Evolutionary conservation across 805 yeast genomes (phyloP).

Genomic region (Zygoascus ofunaensis): DNA sequence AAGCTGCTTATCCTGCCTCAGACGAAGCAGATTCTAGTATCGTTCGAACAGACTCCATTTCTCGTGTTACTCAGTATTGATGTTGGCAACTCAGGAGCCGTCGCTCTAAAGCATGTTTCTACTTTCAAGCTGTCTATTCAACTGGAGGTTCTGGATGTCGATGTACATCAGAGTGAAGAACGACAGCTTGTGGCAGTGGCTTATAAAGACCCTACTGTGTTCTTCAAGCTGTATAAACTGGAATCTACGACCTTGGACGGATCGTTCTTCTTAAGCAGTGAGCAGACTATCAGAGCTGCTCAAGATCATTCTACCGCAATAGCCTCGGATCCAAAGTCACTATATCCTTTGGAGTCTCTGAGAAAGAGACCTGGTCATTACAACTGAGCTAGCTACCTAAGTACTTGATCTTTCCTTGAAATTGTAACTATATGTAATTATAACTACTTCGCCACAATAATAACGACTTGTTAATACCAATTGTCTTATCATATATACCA

Average conservation of each 20-base stretch:
- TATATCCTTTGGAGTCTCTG: neutral
- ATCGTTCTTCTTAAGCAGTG: neutral
- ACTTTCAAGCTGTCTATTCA: neutral
- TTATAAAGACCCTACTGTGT: neutral
- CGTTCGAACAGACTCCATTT: slow-evolving; percentile 1
- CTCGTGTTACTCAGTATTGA: neutral
- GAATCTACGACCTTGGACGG: neutral
- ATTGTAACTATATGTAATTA: no score
- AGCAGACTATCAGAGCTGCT: neutral
- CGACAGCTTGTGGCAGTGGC: neutral
- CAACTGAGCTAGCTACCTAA: no score
- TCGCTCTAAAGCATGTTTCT: neutral
- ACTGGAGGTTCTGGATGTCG: neutral
- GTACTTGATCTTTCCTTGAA: no score
- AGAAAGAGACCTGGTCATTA: neutral
- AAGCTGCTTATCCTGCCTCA: slow-evolving; percentile 34
- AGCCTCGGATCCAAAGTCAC: neutral
- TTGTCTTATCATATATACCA: no score
- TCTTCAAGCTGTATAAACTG: neutral
- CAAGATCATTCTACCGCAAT: neutral
- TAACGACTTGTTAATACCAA: no score
- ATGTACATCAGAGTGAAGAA: neutral
- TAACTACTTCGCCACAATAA: no score
- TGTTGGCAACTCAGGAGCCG: neutral
- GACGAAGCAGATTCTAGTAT: slow-evolving; percentile 4